Percentiles rank a stretch among this genome's conserved stretches.
Evolutionary conservation across 345 rosid genomes (phyloP).

Genomic region (Salix brachista): DNA sequence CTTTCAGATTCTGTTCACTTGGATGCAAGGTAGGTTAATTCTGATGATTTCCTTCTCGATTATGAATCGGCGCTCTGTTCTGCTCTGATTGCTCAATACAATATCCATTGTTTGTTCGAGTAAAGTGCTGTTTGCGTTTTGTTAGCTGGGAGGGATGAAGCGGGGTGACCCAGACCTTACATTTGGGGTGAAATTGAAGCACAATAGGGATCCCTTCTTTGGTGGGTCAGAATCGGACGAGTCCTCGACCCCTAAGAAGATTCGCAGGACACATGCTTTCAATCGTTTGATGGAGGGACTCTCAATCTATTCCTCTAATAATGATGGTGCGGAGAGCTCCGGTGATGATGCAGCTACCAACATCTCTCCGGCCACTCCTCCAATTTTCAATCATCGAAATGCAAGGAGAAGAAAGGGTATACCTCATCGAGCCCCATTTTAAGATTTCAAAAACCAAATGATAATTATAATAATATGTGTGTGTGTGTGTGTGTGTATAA

Average conservation of each 20-base stretch:
- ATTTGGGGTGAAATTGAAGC: constrained; percentile 50
- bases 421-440: constrained; percentile 76
- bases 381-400: constrained; percentile 56
- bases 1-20: constrained; percentile 89
- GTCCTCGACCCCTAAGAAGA: constrained; percentile 69
- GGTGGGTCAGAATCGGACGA: constrained; percentile 68
- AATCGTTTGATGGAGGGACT: constrained; percentile 59
- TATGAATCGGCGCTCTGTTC: neutral
- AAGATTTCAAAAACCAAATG: neutral
- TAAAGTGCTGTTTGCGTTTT: constrained; percentile 2
- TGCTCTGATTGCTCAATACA: neutral
- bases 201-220: constrained; percentile 33
- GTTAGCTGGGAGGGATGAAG: constrained; percentile 71
- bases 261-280: constrained; percentile 50
- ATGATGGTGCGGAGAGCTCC: constrained; percentile 42
- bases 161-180: constrained; percentile 58
- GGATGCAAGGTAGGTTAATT: constrained; percentile 63
- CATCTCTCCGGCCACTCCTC: constrained; percentile 58
- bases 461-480: too few species aligned
- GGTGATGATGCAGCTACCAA: constrained; percentile 53
- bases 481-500: too few species aligned
- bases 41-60: neutral
- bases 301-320: constrained; percentile 38
- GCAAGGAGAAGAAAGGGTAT: constrained; percentile 75
- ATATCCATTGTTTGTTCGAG: neutral